These are phyloP conservation scores for Vanderwaltozyma polyspora DNA, from an alignment of 805 yeast genomes.

Conservation along the genomic window DNA sequence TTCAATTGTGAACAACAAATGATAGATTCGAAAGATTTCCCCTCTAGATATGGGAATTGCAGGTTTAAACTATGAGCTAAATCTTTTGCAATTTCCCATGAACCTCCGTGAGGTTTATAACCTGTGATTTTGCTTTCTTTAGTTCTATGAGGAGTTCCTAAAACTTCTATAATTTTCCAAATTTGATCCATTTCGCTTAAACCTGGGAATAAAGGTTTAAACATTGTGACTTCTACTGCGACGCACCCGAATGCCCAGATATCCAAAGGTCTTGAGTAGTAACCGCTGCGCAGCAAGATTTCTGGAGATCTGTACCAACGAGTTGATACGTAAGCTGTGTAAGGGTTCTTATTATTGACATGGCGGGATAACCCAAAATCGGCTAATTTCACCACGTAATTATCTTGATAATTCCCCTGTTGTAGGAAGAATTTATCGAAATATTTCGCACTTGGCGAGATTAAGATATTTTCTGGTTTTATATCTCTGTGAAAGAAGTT, in stretches of 20 bases:
- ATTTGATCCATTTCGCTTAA: conserved; percentile 68
- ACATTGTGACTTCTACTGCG: conserved; percentile 60
- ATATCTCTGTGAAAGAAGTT: conserved; percentile 70
- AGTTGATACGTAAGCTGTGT: conserved; percentile 70
- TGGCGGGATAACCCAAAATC: conserved; percentile 73
- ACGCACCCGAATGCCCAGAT: conserved; percentile 83
- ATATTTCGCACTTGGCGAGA: conserved; percentile 46
- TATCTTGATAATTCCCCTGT: conserved; percentile 21
- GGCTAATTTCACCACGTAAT: conserved; percentile 59
- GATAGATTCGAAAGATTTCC: conserved; percentile 36
- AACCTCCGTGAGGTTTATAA: conserved; percentile 52
- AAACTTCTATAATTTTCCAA: conserved; percentile 48
- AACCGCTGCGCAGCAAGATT: conserved; percentile 50
- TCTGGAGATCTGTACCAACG: conserved; percentile 86
- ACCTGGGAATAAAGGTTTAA: conserved; percentile 79
- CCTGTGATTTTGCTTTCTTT: conserved; percentile 11
- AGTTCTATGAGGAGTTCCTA: conserved; percentile 58
- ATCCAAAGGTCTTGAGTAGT: conserved; percentile 61
- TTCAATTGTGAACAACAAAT: conserved; percentile 36
- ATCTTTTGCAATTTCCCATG: conserved; percentile 53
- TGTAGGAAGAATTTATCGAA: conserved; percentile 31
- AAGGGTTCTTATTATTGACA: conserved; percentile 39
- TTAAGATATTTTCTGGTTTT: conserved; percentile 85
- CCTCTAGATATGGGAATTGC: conserved; percentile 43
- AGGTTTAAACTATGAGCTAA: conserved; percentile 47